Evolutionary conservation across 2,329 filamentous ascomycete species (phyloP).

Genomic region (Metarhizium album): DNA sequence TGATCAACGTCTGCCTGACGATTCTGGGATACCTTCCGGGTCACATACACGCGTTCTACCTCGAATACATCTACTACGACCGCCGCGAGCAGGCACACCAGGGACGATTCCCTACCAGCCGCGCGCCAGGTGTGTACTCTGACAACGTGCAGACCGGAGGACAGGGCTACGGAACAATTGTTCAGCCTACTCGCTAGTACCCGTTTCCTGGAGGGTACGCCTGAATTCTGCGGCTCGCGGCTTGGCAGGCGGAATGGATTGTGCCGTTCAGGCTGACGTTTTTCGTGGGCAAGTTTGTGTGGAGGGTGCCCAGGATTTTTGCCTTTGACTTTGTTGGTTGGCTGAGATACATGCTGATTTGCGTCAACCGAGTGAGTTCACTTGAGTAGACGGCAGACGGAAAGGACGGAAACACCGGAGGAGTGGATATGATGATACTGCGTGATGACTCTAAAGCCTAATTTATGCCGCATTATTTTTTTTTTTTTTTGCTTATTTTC

Average conservation of each 20-base stretch:
- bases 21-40: constrained; percentile 65
- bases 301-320: not conserved
- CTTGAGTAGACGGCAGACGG: not conserved
- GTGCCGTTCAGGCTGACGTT: not conserved
- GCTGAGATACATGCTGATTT: not conserved
- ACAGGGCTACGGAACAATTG: constrained; percentile 48
- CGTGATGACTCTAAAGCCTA: no score
- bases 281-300: not conserved
- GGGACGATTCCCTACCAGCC: constrained; percentile 41
- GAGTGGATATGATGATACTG: not conserved
- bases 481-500: no score
- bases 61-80: constrained; percentile 76
- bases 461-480: no score
- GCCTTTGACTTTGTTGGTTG: not conserved
- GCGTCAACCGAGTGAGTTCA: not conserved
- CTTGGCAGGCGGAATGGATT: not conserved
- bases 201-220: not conserved
- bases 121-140: constrained; percentile 61
- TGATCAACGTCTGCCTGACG: constrained; percentile 58
- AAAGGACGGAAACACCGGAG: not conserved
- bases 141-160: constrained; percentile 64
- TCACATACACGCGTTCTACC: constrained; percentile 70
- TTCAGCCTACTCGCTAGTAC: constrained; percentile 16
- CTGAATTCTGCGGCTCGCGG: not conserved
- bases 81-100: constrained; percentile 52